Evolutionary conservation across 345 rosid genomes (phyloP), one percentile per base, ranked within the genome.

Genomic region (Salix viminalis): DNA sequence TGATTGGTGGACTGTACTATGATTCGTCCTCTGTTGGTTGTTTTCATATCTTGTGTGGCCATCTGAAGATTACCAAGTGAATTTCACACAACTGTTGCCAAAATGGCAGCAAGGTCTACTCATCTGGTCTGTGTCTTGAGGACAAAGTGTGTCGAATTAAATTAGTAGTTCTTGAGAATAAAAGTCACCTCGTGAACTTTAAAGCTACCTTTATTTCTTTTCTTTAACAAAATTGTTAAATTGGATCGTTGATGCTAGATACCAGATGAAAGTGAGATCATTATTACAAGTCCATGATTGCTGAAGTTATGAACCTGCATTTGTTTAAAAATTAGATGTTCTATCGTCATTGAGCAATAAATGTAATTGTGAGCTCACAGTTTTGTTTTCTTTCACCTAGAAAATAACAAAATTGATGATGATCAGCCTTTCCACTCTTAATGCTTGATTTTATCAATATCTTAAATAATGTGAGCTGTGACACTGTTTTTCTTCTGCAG

Each of bases 401-500:
- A 10, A 4, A 32, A 72, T 67, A 32, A 42, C 56, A 11, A 39
- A 65, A 44, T 21, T 74, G 60, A 23, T 24, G 39, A 46, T 65
- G 39, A 8, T 65, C 34, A 28, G 46, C 46, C 12, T 28, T 28
- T 65, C 69, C 42, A 32, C 16, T 32, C 19, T 65, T 14, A 42
- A 7, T 50, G 2, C 21, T 36, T 32, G 15, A 1, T 69, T 12
- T 8, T 13, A 56, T 56, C 61, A 7, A 7, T 56, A 56, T 56
- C 61, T 56, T 56, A 21, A n/a, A 48, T 76, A 66, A 13, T 16
- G 30, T 21, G 41, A 70, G 66, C 79, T 65, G 30, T 76, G 75
- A 85, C 79, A 7, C 15, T 75, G 9, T 14, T 61, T 71, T 68
- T 85, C 79, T 74, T 67, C 61, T 84, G 86, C 95, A 93, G 98